phyloP scores from a whole-genome alignment of 192 early-diverging fungal species.

The Rhizophagus clarus region DNA sequence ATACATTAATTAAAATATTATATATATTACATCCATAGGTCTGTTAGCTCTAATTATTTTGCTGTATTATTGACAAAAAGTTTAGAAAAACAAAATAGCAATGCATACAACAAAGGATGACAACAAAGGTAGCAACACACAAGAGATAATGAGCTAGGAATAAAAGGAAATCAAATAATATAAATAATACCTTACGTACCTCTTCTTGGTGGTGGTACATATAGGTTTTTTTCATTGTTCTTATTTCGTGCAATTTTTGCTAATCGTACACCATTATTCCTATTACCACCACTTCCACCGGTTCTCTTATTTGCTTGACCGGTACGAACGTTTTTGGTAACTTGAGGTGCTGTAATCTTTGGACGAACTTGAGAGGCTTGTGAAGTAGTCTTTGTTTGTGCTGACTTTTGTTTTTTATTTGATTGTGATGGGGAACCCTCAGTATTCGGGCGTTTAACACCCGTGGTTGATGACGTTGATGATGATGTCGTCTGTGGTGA shows the following conservation, averaged over 20 bases:
- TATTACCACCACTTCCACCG: not conserved
- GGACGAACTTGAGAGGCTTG: not conserved
- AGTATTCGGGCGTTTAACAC: not conserved
- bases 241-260: not conserved
- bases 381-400: not conserved
- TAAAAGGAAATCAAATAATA: too few relatives aligned
- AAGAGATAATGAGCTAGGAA: too few relatives aligned
- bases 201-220: constrained; percentile 24
- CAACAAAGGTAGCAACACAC: not conserved
- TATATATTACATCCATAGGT: not conserved
- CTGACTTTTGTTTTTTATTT: not conserved
- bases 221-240: constrained; percentile 7
- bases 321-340: not conserved
- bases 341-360: not conserved
- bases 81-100: not conserved
- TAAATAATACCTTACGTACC: constrained; percentile 6
- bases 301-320: not conserved
- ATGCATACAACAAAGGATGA: not conserved
- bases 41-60: not conserved
- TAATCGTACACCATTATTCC: not conserved
- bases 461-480: not conserved
- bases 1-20: not conserved
- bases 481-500: not conserved
- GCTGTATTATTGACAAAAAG: not conserved
- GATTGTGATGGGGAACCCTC: not conserved